phyloP scores from a whole-genome alignment of 208 protist genomes.

The Naegleria gruberi region DNA sequence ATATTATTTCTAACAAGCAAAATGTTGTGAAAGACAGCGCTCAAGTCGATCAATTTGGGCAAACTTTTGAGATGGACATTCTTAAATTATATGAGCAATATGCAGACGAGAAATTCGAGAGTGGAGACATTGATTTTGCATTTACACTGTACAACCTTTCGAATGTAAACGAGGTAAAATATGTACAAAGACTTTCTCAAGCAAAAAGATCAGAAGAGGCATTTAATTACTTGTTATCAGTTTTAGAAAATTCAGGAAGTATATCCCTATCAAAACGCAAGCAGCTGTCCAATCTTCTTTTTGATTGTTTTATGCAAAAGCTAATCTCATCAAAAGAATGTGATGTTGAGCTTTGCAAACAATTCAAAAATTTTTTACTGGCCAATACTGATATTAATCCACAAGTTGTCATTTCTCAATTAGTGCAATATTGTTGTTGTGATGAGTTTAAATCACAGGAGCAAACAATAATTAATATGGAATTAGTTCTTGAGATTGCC shows the following conservation, averaged over 20 bases:
- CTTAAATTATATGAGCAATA: not conserved
- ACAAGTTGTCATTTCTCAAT: not conserved
- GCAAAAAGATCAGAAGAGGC: not conserved
- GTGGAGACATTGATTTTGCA: not conserved
- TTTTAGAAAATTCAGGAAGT: not conserved
- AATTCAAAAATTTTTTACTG: not conserved
- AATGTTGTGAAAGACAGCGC: not conserved
- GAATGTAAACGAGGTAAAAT: not conserved
- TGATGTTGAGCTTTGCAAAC: not conserved
- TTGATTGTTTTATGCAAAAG: not conserved
- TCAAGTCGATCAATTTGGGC: not conserved
- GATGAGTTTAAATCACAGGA: not conserved
- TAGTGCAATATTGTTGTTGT: not conserved
- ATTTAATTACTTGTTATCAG: not conserved
- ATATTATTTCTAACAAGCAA: not conserved
- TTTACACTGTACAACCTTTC: not conserved
- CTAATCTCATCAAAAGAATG: not conserved
- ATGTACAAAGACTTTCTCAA: not conserved
- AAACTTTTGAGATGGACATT: slow-evolving; percentile 9
- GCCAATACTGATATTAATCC: not conserved
- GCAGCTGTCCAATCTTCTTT: not conserved
- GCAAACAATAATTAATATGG: not conserved
- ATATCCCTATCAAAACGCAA: not conserved
- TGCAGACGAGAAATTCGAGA: not conserved
- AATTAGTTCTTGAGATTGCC: not conserved